Base-by-base conservation (phyloP, 2,329 filamentous ascomycete genomes). In the Penicillium brevicompactum region DNA sequence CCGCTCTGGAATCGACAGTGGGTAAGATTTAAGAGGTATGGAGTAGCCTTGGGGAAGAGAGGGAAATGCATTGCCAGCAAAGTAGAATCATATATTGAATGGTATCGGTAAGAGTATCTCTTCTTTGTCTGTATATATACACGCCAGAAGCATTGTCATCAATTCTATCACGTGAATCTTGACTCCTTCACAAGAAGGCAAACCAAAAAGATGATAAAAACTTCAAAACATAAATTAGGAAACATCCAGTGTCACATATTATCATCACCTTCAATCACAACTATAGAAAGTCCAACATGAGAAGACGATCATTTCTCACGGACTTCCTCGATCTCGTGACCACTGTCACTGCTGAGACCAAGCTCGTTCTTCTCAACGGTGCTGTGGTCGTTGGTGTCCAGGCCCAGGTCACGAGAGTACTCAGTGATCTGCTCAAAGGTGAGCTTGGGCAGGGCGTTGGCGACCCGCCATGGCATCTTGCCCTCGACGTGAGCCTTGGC, bases 381-480 rank as follows among this genome's bases (percentile, higher is more conserved):
- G 2, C 22, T 2, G 43, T 45, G 49, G 9, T 53, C 53, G 37
- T 4, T 30, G 43, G 41, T 22, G 53, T 62, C 53, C 46, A 66
- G 51, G 50, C 69, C 65, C 44, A 68, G 57, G 31, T 68, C 61
- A 51, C 45, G 53, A 46, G 65, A 60, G 51, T 67, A 54, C 34
- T 68, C 44, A 38, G 53, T 45, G 24, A 71, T 64, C 59, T 72
- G 56, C 7, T 66, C 61, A 21, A 66, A 51, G 1, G 14, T 59
- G 49, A 71, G 69, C 63, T 70, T 70, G 34, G 70, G 70, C 59
- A 73, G 22, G 11, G 64, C 53, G 1, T 61, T 46, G 11, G 69
- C 66, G 37, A 70, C 64, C 22, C 31, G 52, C 46, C 61, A 70
- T 1, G 70, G 51, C 64, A 56, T 63, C 50, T 70, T 73, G 31